Percentiles rank a stretch among this genome's conserved stretches.
Evolutionary conservation across 495 filamentous ascomycete species (phyloP).

Genomic region (Diplogelasinospora grovesii): DNA sequence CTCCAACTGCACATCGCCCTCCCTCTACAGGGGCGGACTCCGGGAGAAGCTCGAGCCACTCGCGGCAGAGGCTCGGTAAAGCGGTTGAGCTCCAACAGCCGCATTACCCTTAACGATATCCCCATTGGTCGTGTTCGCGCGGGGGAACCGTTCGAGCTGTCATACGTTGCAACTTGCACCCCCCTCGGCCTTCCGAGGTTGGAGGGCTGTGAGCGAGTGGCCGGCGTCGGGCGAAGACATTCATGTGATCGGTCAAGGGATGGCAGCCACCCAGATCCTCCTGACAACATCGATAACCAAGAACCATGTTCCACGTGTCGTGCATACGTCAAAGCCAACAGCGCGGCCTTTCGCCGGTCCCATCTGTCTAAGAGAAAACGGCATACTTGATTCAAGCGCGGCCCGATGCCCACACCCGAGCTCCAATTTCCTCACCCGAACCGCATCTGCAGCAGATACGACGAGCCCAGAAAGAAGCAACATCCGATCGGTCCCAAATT

Average conservation of each 20-base stretch:
- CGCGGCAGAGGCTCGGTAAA: background rate
- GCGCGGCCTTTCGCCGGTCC: background rate
- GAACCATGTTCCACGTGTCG: conserved; percentile 3
- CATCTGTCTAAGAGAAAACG: conserved; percentile 1
- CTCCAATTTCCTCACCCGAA: conserved; percentile 1
- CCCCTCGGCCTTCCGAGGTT: no score
- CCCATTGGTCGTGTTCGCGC: conserved; percentile 13
- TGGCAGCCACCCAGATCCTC: background rate
- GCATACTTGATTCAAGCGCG: no score
- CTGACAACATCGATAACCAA: conserved; percentile 1
- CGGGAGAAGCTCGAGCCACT: conserved; percentile 5
- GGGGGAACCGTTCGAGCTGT: conserved; percentile 5
- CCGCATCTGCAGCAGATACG: conserved; percentile 4
- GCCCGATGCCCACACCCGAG: conserved; percentile 1
- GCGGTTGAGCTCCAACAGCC: background rate
- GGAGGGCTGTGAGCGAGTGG: no score
- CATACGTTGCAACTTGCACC: no score
- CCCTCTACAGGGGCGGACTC: no score
- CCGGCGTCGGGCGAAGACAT: conserved; percentile 4
- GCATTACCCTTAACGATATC: background rate
- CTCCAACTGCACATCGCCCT: no score
- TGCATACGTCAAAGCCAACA: conserved; percentile 7
- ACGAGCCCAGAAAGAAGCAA: background rate
- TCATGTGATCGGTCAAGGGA: conserved; percentile 5
- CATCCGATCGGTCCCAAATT: background rate